Base-by-base conservation (phyloP, 2,329 filamentous ascomycete genomes). In the Fusarium nygamai region DNA sequence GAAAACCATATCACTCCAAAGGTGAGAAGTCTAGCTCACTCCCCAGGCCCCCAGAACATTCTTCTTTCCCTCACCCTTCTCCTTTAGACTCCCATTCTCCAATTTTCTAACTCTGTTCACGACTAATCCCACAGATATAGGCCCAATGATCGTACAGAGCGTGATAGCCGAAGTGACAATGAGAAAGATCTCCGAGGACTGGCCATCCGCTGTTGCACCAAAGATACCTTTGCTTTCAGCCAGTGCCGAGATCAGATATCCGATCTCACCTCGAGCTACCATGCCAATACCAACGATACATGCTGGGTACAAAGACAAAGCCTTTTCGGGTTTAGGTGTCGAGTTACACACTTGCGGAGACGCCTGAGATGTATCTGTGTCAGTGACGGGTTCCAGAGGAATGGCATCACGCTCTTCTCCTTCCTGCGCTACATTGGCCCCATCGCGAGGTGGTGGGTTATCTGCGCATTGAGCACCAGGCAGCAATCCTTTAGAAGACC, bases 201-300 rank as follows among this genome's bases (percentile, higher is more conserved):
- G 64, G n/a, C 53, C 63, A 7, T 22, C 67, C 20, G 50, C 43
- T 8, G 54, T 10, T 17, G 66, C 60, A 2, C 66, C 61, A 44
- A 88, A 88, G 20, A 87, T 81, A 0, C 84, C 84, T 4, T 85
- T 83, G 51, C 83, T 86, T 76, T 93, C 87, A 0, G 92, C 92
- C 0, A 95, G 81, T 0, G 91, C 90, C 2, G 91, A 91, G 69
- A 96, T 94, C 48, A 96, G 81, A 70, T 94, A 94, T 0, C 93
- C 93, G 39, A 96, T 94, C 79, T 96, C 93, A 2, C 93, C 93
- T n/a, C 93, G 86, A 0, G 93, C 90, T 0, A 92, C 88, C 93
- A 96, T 96, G 6, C 85, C 87, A 24, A 88, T 84, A 1, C 91
- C 91, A 0, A 95, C 82, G 6, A 95, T 90, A 1, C 88, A 85